phyloP scores from a whole-genome alignment of 305 asterid species.

The Caryopteris hybrid region DNA sequence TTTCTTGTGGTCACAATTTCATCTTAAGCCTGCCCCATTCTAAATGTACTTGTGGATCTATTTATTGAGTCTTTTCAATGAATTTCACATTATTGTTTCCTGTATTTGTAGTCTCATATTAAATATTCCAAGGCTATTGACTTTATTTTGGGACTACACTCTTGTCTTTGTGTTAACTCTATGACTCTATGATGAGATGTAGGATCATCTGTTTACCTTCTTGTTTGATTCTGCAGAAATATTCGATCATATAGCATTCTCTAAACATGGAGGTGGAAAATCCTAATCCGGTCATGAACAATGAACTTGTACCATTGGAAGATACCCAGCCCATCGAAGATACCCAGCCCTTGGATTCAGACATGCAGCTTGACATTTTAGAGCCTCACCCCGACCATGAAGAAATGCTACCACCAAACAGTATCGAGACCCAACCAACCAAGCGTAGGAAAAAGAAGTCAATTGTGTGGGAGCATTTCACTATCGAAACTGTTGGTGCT shows the following conservation, averaged over 20 bases:
- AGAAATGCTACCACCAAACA: constrained; percentile 27
- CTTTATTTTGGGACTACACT: not conserved
- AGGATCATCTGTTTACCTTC: not conserved
- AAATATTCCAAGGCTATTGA: not conserved
- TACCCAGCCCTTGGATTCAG: constrained; percentile 32
- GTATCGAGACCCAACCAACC: constrained; percentile 43
- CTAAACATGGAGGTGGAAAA: constrained; percentile 40
- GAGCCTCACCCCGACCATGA: constrained; percentile 39
- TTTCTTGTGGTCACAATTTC: not conserved
- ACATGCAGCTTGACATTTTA: constrained; percentile 42
- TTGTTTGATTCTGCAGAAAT: constrained; percentile 20
- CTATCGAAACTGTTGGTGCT: constrained; percentile 63
- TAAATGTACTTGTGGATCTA: not conserved
- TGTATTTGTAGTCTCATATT: not conserved
- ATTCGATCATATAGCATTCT: constrained; percentile 1
- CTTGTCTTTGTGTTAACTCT: not conserved
- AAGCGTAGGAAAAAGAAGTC: constrained; percentile 96
- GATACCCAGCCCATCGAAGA: constrained; percentile 37
- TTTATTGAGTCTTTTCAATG: not conserved
- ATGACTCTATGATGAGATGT: not conserved
- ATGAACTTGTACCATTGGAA: constrained; percentile 49
- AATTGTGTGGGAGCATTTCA: constrained; percentile 95
- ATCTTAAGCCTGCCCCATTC: not conserved
- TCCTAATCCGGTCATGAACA: constrained; percentile 34
- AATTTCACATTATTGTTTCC: not conserved